Base-by-base conservation (phyloP, 257 asterid genomes). In the Thymus mandschuricus region DNA sequence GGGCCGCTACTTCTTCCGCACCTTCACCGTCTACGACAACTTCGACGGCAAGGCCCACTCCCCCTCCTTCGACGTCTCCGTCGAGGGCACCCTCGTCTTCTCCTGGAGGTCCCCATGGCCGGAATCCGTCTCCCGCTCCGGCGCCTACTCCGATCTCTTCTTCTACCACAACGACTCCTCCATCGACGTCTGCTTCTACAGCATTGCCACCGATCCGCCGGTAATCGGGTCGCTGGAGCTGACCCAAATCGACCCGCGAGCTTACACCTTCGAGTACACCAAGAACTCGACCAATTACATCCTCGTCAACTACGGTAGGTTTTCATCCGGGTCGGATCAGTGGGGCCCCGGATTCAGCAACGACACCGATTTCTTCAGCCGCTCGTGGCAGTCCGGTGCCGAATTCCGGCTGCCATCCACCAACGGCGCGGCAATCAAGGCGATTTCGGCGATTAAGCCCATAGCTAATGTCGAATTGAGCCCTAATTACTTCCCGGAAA, bases 31-130 rank as follows among this genome's bases (percentile, higher is more conserved):
- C 5, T 95, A 95, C 78, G 98, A 95, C 58, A 95, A 95, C 64
- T 95, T 70, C 82, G 87, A 92, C 71, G 99, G 99, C 4, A 87
- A 86, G 64, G 66, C 87, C 0, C 96, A 90, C 64, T 79, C 97
- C 13, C 98, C 99, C 1, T 95, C 99, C 0, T 95, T 95, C 75
- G 99, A 95, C 66, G 96, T 88, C 10, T 89, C 99, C 41, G 88
- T 95, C 10, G 95, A 86, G 75, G 96, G 96, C 38, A 95, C 95
- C 31, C 11, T 90, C n/a, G 98, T 90, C 72, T 95, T 90, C 50
- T 88, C 96, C n/a, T 95, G 99, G 98, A 79, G 97, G 41, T 88
- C 89, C 6, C 99, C 98, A 12, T 95, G 98, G 98, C 75, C 83
- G 5, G 98, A 90, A 50, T 45, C 80, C 5, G 75, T 79, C 58